phyloP scores from a whole-genome alignment of 2,329 filamentous ascomycete species.

The Ascochyta lentis region DNA sequence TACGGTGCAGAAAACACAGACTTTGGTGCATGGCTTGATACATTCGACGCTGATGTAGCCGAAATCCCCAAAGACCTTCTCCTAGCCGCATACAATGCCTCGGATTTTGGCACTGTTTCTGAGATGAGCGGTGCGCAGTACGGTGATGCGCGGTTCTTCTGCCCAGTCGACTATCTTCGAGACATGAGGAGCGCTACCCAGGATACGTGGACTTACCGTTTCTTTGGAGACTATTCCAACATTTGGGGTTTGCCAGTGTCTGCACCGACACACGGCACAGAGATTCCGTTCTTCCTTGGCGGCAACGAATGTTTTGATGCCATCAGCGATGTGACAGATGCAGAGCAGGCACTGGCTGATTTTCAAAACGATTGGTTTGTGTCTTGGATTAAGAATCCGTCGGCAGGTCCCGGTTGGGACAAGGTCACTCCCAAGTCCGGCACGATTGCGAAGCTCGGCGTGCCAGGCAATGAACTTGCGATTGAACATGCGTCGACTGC shows the following conservation, averaged over 20 bases:
- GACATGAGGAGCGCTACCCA: constrained; percentile 50
- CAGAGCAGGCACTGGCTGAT: constrained; percentile 52
- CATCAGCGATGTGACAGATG: constrained; percentile 45
- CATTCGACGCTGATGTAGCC: constrained; percentile 52
- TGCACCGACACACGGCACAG: constrained; percentile 50
- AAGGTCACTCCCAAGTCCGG: constrained; percentile 41
- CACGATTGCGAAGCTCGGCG: constrained; percentile 43
- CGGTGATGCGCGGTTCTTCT: constrained; percentile 57
- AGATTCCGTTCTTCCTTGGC: constrained; percentile 57
- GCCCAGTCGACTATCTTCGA: constrained; percentile 44
- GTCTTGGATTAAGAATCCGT: constrained; percentile 54
- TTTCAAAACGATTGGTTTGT: constrained; percentile 54
- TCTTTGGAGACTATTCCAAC: constrained; percentile 53
- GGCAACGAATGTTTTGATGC: constrained; percentile 53
- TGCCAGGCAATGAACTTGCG: constrained; percentile 45
- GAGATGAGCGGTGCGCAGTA: constrained; percentile 53
- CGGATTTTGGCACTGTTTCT: constrained; percentile 49
- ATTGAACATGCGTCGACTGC: constrained; percentile 36
- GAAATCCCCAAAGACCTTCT: constrained; percentile 47
- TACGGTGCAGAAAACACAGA: constrained; percentile 39
- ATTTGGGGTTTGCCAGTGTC: constrained; percentile 42
- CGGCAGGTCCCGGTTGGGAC: constrained; percentile 53
- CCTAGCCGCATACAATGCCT: constrained; percentile 43
- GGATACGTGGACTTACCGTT: constrained; percentile 55
- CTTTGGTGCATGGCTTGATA: constrained; percentile 54